Conservation (phyloP, 805 yeast species). For the Candida fluviatilis region DNA sequence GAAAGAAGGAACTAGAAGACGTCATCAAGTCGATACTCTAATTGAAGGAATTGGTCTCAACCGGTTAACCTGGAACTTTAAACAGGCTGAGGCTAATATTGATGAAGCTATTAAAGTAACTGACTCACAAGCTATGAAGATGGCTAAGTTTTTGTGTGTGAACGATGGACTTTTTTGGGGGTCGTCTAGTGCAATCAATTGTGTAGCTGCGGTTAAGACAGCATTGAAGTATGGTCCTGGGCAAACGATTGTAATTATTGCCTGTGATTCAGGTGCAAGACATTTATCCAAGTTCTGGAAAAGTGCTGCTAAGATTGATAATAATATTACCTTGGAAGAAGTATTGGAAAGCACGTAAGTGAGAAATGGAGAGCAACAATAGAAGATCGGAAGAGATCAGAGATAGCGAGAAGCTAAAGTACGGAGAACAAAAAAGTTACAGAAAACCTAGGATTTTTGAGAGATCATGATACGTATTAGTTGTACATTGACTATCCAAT, state of each 20-base stretch:
- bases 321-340: constrained; percentile 34
- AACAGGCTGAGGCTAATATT: constrained; percentile 61
- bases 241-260: constrained; percentile 70
- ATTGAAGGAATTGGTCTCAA: constrained; percentile 94
- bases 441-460: too few relatives aligned
- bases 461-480: background rate
- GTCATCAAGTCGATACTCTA: constrained; percentile 95
- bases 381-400: too few relatives aligned
- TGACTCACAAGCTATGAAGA: constrained; percentile 76
- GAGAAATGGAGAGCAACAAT: background rate
- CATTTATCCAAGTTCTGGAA: constrained; percentile 94
- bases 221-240: constrained; percentile 49
- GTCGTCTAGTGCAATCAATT: constrained; percentile 88
- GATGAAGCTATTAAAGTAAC: constrained; percentile 78
- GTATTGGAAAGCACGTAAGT: constrained; percentile 10
- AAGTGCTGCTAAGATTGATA: constrained; percentile 43
- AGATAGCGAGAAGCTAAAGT: too few relatives aligned
- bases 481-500: background rate
- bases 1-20: constrained; percentile 85
- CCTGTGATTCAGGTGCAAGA: constrained; percentile 90
- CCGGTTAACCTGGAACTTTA: constrained; percentile 78
- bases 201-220: constrained; percentile 76
- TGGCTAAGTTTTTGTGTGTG: constrained; percentile 81
- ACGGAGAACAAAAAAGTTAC: too few relatives aligned
- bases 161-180: constrained; percentile 92